These are phyloP conservation scores for Picea glauca DNA, from an alignment of 75 land plant species.

Conservation along the genomic window DNA sequence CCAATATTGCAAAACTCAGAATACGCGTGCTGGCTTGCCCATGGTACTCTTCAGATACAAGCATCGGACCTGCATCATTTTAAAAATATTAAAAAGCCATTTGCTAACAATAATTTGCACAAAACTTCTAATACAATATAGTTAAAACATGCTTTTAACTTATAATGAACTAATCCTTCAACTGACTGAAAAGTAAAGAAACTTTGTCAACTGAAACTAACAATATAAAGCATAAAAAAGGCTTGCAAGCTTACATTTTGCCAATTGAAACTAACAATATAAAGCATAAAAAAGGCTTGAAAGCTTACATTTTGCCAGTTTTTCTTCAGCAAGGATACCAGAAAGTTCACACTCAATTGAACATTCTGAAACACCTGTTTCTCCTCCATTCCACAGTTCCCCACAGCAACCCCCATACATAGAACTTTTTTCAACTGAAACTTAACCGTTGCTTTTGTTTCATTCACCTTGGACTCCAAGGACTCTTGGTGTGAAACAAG, in stretches of 20 bases:
- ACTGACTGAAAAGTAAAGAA: background rate
- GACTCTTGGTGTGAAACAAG: conserved; percentile 74
- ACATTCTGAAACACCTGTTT: conserved; percentile 84
- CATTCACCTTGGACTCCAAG: conserved; percentile 52
- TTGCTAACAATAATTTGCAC: no score
- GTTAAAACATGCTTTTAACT: background rate
- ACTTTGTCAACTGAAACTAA: background rate
- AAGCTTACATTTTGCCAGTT: conserved; percentile 84
- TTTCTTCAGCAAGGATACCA: conserved; percentile 76
- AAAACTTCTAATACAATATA: no score
- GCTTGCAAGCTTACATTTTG: conserved; percentile 33
- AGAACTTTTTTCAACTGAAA: conserved; percentile 82
- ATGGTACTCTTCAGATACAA: conserved; percentile 83
- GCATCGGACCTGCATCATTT: conserved; percentile 54
- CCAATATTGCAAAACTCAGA: conserved; percentile 13
- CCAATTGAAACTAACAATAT: background rate
- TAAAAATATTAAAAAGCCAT: no score
- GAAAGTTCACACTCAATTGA: conserved; percentile 78
- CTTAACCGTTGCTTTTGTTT: conserved; percentile 71
- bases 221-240: background rate
- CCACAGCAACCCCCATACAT: conserved; percentile 89
- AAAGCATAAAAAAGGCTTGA: background rate
- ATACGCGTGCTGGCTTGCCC: conserved; percentile 63
- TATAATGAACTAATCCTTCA: background rate
- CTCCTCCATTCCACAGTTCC: conserved; percentile 74